phyloP scores from a whole-genome alignment of 2,329 filamentous ascomycete genomes.

The Pseudogymnoascus sp. region DNA sequence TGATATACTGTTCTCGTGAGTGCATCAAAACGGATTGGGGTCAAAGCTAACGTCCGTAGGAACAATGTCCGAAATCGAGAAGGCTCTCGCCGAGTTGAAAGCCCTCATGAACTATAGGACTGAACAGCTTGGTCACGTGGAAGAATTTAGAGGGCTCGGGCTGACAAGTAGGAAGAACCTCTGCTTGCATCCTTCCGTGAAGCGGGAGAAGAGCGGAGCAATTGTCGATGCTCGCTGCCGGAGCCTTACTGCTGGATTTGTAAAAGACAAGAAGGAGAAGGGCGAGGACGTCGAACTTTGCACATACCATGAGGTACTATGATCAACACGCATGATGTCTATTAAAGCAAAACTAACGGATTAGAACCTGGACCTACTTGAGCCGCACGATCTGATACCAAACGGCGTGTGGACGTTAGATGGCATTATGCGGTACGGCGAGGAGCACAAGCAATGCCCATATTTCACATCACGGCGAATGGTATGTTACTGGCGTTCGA shows the following conservation, averaged over 20 bases:
- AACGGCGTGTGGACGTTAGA: constrained; percentile 96
- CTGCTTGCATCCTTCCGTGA: constrained; percentile 92
- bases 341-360: constrained; percentile 10
- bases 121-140: constrained; percentile 78
- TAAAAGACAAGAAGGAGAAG: constrained; percentile 93
- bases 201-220: constrained; percentile 87
- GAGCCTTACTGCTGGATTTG: constrained; percentile 90
- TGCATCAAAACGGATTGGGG: neutral
- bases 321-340: neutral
- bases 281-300: constrained; percentile 93
- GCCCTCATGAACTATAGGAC: constrained; percentile 90
- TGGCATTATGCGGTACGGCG: constrained; percentile 78
- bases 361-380: constrained; percentile 84
- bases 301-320: constrained; percentile 77
- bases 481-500: constrained; percentile 45
- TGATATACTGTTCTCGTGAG: constrained; percentile 92
- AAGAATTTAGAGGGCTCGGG: constrained; percentile 88
- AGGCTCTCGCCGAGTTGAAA: constrained; percentile 85
- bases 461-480: constrained; percentile 95
- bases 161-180: constrained; percentile 95
- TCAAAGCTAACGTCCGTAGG: constrained; percentile 32
- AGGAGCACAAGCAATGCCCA: constrained; percentile 92
- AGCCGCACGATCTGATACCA: constrained; percentile 89
- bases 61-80: constrained; percentile 99
- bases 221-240: constrained; percentile 94